Conservation (phyloP, 208 protist species). For the Trichomonas vaginalis region DNA sequence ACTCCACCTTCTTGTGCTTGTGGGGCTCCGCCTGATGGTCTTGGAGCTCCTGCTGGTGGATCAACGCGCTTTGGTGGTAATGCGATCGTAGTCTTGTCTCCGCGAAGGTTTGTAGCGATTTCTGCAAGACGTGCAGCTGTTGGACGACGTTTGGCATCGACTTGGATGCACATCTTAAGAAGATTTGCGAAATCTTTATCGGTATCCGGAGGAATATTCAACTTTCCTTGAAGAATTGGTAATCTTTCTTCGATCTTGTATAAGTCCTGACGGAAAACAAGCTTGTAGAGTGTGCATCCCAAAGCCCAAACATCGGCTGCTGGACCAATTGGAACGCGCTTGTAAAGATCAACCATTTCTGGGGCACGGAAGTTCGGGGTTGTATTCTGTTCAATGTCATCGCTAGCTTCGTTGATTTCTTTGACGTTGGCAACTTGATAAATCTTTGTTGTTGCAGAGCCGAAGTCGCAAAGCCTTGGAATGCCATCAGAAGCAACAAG, state of each 20-base stretch:
- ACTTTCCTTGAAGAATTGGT: conserved; percentile 10
- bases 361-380: not conserved
- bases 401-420: not conserved
- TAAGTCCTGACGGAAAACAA: not conserved
- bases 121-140: not conserved
- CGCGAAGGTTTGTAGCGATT: not conserved
- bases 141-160: not conserved
- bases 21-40: not conserved
- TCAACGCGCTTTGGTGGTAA: not conserved
- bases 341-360: conserved; percentile 16
- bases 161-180: not conserved
- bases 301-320: not conserved
- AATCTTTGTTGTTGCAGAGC: conserved; percentile 19
- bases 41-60: too few relatives aligned
- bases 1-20: not conserved
- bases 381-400: not conserved
- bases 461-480: conserved; percentile 25
- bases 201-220: not conserved
- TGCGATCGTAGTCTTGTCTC: not conserved
- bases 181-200: not conserved
- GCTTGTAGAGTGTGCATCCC: not conserved
- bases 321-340: not conserved
- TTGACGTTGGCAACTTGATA: not conserved
- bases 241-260: not conserved
- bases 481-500: not conserved